Conservation (phyloP, 1,139 yeast genomes). For the Magnusiomyces suaveolens region DNA sequence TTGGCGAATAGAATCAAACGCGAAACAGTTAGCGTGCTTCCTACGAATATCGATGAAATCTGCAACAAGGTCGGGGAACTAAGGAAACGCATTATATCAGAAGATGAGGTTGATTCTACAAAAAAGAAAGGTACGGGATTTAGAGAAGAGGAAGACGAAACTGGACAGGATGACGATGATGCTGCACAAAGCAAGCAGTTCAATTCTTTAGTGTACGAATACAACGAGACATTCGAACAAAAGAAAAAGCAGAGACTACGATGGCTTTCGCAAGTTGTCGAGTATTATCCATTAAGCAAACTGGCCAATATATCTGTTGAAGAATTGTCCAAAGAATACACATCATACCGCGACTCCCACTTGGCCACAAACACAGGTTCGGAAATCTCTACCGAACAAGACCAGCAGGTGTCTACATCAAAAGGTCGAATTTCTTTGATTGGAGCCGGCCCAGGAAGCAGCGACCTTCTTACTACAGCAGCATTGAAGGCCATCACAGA, state of each 20-base stretch:
- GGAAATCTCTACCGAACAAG: neutral
- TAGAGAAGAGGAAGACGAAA: constrained; percentile 26
- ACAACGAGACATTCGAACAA: constrained; percentile 38
- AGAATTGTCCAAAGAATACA: constrained; percentile 43
- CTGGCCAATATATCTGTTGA: constrained; percentile 49
- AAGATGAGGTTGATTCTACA: constrained; percentile 35
- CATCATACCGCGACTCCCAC: constrained; percentile 8
- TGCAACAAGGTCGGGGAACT: constrained; percentile 62
- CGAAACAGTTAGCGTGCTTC: constrained; percentile 57
- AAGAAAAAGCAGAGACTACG: constrained; percentile 57
- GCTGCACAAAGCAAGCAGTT: constrained; percentile 49
- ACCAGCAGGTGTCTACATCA: constrained; percentile 4
- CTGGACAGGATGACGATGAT: constrained; percentile 64
- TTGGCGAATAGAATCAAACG: constrained; percentile 72
- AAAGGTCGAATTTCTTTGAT: constrained; percentile 63
- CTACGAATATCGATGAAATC: constrained; percentile 58
- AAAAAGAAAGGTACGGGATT: constrained; percentile 7
- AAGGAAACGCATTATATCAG: constrained; percentile 46
- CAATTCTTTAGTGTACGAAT: constrained; percentile 55
- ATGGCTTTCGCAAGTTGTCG: constrained; percentile 87
- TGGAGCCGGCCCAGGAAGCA: constrained; percentile 93
- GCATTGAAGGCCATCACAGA: constrained; percentile 71
- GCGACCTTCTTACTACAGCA: constrained; percentile 71
- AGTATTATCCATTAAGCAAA: constrained; percentile 69
- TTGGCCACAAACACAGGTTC: neutral